Conservation (phyloP, 345 rosid species). For the Camelina sativa region DNA sequence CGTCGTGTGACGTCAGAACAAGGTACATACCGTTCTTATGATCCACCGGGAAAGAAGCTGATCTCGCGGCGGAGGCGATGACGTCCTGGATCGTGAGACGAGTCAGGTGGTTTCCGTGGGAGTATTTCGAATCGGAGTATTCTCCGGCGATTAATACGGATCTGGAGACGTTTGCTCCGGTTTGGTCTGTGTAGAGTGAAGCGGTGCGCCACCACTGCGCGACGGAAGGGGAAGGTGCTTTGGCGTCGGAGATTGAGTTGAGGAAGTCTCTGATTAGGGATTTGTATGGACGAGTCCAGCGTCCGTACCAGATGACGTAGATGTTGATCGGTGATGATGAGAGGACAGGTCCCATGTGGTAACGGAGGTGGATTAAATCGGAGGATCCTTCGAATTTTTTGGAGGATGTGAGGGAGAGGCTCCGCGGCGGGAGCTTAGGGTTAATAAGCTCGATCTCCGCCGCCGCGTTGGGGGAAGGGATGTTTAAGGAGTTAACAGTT, state of each 20-base stretch:
- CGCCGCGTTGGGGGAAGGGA: conserved; percentile 8
- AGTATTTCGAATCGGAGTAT: conserved; percentile 57
- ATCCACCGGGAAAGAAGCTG: conserved; percentile 80
- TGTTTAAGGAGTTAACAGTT: conserved; percentile 45
- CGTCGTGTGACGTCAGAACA: conserved; percentile 75
- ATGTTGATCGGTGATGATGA: conserved; percentile 84
- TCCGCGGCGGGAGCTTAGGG: conserved; percentile 76
- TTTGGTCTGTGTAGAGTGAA: conserved; percentile 92
- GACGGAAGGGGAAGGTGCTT: conserved; percentile 61
- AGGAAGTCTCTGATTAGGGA: conserved; percentile 77
- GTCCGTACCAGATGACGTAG: conserved; percentile 93
- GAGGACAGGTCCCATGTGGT: conserved; percentile 99
- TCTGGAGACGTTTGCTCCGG: conserved; percentile 87
- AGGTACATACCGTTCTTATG: conserved; percentile 88
- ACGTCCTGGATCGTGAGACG: conserved; percentile 86
- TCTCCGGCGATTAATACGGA: conserved; percentile 72
- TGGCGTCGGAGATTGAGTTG: conserved; percentile 65
- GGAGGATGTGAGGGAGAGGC: conserved; percentile 55
- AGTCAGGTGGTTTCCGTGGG: conserved; percentile 68
- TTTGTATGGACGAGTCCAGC: conserved; percentile 66
- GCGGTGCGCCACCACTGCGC: conserved; percentile 92
- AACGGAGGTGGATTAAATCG: conserved; percentile 72
- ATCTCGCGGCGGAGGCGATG: conserved; percentile 63
- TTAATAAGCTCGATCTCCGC: conserved; percentile 46
- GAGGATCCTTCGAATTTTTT: conserved; percentile 93